A percentile compares a stretch with the other conserved stretches of the same genome.
Evolutionary conservation across 441 rosid genomes (phyloP).

Genomic region (Croton setiger): DNA sequence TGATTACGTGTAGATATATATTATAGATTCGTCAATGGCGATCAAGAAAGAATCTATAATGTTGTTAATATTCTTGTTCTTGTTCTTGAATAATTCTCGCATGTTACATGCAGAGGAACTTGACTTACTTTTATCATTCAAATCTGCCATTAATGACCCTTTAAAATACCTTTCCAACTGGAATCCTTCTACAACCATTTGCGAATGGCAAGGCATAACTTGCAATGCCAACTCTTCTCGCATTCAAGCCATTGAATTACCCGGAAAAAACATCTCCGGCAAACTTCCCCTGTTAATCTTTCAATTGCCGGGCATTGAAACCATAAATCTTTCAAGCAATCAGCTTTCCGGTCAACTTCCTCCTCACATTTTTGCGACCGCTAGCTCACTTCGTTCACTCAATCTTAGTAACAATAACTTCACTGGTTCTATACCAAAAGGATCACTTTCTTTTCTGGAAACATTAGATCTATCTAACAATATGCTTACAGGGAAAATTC

Average conservation of each 20-base stretch:
- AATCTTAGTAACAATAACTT: slow-evolving; percentile 85
- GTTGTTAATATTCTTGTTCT: slow-evolving; percentile 28
- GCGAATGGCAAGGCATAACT: slow-evolving; percentile 70
- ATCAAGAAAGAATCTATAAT: slow-evolving; percentile 25
- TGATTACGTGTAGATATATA: background rate
- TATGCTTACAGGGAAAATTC: slow-evolving; percentile 60
- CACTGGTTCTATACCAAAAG: slow-evolving; percentile 52
- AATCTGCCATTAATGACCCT: slow-evolving; percentile 57
- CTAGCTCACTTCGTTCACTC: slow-evolving; percentile 50
- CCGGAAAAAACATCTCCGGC: slow-evolving; percentile 64
- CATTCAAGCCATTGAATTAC: slow-evolving; percentile 45
- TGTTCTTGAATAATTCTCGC: slow-evolving; percentile 33
- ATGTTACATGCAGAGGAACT: slow-evolving; percentile 37
- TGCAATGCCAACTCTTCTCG: slow-evolving; percentile 46
- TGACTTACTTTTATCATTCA: slow-evolving; percentile 67
- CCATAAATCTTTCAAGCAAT: slow-evolving; percentile 60
- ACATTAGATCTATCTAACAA: slow-evolving; percentile 76
- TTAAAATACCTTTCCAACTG: slow-evolving; percentile 53
- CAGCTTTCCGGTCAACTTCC: slow-evolving; percentile 60
- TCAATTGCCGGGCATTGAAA: slow-evolving; percentile 46
- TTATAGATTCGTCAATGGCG: slow-evolving; percentile 21
- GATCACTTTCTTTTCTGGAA: slow-evolving; percentile 40
- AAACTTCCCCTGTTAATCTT: slow-evolving; percentile 40
- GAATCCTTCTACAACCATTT: slow-evolving; percentile 49
- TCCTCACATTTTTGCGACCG: slow-evolving; percentile 34